phyloP scores from a whole-genome alignment of 768 basidiomycete genomes.

The Amanita rimosa region DNA sequence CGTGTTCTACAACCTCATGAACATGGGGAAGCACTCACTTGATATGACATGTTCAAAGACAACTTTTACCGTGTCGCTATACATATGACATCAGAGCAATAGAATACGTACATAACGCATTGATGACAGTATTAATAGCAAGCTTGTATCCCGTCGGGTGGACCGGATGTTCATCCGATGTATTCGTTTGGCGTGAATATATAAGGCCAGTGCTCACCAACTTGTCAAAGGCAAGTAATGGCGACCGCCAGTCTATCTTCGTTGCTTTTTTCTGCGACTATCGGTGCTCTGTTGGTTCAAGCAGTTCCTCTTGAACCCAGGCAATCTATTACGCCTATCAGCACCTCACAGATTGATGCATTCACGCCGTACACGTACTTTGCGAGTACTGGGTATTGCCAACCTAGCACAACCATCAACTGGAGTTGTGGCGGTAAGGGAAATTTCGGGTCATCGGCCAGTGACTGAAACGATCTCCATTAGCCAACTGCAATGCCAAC shows the following conservation, averaged over 20 bases:
- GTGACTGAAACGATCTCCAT: neutral
- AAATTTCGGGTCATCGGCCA: neutral
- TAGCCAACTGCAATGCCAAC: slow-evolving; percentile 30
- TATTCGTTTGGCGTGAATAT: neutral
- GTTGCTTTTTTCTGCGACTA: neutral
- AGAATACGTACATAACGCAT: no score
- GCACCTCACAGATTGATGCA: slow-evolving; percentile 25
- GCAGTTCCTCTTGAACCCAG: slow-evolving; percentile 1
- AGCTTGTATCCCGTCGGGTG: no score
- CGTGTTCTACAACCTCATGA: neutral
- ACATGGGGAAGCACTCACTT: neutral
- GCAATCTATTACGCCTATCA: slow-evolving; percentile 22
- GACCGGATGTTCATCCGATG: no score
- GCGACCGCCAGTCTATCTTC: neutral
- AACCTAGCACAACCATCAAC: slow-evolving; percentile 25
- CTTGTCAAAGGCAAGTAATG: neutral
- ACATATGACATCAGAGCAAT: no score
- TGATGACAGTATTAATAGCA: no score
- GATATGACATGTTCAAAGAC: no score
- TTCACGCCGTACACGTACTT: slow-evolving; percentile 38
- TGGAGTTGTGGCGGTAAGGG: slow-evolving; percentile 44
- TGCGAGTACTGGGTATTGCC: slow-evolving; percentile 42
- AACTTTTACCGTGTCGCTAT: no score
- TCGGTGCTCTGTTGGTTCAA: neutral
- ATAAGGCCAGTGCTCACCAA: neutral